A percentile compares a stretch with the other conserved stretches of the same genome.
Evolutionary conservation across 306 rosid genomes (phyloP).

Genomic region (Corylus avellana): DNA sequence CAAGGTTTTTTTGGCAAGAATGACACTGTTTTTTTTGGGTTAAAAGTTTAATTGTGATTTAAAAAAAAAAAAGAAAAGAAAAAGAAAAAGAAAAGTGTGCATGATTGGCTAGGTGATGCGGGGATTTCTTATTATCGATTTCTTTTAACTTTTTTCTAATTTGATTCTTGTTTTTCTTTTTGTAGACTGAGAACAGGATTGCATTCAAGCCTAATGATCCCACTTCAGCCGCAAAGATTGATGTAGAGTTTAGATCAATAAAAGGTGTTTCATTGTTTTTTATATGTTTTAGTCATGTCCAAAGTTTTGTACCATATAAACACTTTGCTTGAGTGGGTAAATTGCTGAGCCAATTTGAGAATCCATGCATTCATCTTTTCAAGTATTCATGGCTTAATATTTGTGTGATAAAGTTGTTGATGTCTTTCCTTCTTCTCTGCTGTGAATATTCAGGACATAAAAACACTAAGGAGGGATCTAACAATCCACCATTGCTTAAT

Average conservation of each 20-base stretch:
- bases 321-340: neutral
- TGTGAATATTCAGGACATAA: conserved; percentile 60
- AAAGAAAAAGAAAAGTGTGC: neutral
- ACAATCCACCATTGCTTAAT: conserved; percentile 88
- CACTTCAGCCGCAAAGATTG: conserved; percentile 54
- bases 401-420: neutral
- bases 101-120: neutral
- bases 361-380: neutral
- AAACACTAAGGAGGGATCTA: conserved; percentile 84
- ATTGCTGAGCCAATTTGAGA: neutral
- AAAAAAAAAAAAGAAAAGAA: neutral
- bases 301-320: neutral
- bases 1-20: neutral
- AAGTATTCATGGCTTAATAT: neutral
- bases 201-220: conserved; percentile 76
- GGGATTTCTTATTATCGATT: conserved; percentile 6
- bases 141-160: neutral
- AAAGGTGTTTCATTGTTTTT: conserved; percentile 41
- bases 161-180: neutral
- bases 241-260: conserved; percentile 59
- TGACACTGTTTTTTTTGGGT: neutral
- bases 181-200: conserved; percentile 62
- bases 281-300: neutral
- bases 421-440: conserved; percentile 6
- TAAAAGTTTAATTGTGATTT: neutral